phyloP scores from a whole-genome alignment of 2,329 filamentous ascomycete genomes.

The Venturia pyrina region DNA sequence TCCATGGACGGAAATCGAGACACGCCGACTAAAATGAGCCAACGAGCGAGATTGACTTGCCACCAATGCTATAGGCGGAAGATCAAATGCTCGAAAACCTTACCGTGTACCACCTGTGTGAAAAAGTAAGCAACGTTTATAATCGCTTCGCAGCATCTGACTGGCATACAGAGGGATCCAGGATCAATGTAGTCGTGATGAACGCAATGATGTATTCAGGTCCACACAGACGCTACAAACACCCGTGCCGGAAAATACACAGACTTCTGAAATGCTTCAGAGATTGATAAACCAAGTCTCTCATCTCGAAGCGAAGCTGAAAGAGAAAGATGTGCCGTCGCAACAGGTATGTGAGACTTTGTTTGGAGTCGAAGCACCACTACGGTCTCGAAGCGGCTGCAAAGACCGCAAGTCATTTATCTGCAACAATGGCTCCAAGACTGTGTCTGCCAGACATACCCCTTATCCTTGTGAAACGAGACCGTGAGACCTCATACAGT shows the following conservation, averaged over 20 bases:
- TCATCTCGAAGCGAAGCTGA: conserved; percentile 5
- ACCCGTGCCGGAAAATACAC: neutral
- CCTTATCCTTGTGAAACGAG: neutral
- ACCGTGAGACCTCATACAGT: no score
- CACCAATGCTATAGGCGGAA: conserved; percentile 24
- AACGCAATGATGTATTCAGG: conserved; percentile 9
- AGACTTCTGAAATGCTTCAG: neutral
- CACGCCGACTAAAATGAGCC: neutral
- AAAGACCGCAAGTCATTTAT: no score
- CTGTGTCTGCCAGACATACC: neutral
- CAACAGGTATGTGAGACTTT: neutral
- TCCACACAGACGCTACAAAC: neutral
- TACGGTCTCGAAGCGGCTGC: neutral
- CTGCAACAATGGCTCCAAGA: no score
- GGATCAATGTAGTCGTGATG: conserved; percentile 16
- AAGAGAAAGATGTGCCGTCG: neutral
- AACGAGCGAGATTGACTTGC: conserved; percentile 15
- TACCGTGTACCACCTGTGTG: conserved; percentile 32
- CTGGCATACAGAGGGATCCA: conserved; percentile 14
- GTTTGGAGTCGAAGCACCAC: neutral
- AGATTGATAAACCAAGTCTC: neutral
- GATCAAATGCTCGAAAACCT: conserved; percentile 31
- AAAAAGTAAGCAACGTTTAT: conserved; percentile 19
- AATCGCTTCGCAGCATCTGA: neutral
- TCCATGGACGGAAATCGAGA: neutral